Evolutionary conservation across 2,329 filamentous ascomycete species (phyloP).

Genomic region (Madurella mycetomatis): DNA sequence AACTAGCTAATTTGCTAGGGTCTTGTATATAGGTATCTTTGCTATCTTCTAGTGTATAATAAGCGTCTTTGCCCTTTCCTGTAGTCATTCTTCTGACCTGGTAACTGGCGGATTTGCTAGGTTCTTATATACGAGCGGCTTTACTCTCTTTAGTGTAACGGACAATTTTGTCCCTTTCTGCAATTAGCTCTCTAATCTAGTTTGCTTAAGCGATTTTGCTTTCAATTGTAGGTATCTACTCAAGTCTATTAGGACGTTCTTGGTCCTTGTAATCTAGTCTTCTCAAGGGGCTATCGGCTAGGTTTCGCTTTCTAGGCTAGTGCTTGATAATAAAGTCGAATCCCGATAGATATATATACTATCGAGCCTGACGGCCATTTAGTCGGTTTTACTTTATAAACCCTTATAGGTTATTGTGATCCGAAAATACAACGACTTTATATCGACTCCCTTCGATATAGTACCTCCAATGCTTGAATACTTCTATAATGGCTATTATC

Average conservation of each 20-base stretch:
- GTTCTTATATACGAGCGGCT: too few relatives aligned
- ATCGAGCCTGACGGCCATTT: background rate
- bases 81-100: too few relatives aligned
- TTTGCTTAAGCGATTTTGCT: background rate
- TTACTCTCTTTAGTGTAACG: too few relatives aligned
- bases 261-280: background rate
- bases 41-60: too few relatives aligned
- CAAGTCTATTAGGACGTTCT: background rate
- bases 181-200: background rate
- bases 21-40: too few relatives aligned
- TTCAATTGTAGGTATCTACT: background rate
- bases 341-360: background rate
- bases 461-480: background rate
- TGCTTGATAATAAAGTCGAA: constrained; percentile 1
- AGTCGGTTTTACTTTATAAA: background rate
- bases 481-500: background rate
- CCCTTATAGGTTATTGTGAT: constrained; percentile 1
- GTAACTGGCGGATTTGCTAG: too few relatives aligned
- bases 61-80: too few relatives aligned
- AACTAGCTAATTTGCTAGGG: too few relatives aligned
- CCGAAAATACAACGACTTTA: background rate
- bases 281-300: background rate
- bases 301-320: background rate
- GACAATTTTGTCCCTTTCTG: too few relatives aligned
- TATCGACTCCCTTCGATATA: background rate